A percentile compares a stretch with the other conserved stretches of the same genome.
Conservation (phyloP, 352 stramenopile species). For the Lagenidium sp. region DNA sequence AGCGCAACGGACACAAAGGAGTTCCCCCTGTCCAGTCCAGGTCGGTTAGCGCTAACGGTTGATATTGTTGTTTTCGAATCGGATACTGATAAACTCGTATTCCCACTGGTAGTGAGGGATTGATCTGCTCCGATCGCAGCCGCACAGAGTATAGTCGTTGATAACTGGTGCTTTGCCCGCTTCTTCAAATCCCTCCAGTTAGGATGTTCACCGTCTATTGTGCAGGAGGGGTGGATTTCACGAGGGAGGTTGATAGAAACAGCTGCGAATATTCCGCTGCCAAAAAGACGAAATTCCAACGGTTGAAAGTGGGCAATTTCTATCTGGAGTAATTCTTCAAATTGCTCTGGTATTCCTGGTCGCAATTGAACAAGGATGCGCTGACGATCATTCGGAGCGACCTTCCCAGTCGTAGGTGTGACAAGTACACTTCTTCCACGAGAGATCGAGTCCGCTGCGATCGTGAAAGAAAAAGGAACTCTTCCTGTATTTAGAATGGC, state of each 20-base stretch:
- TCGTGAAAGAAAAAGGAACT: conserved; percentile 85
- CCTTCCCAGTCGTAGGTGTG: conserved; percentile 67
- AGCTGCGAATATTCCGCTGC: conserved; percentile 85
- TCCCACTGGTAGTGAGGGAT: conserved; percentile 1
- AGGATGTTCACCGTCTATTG: conserved; percentile 36
- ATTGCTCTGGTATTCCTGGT: conserved; percentile 80
- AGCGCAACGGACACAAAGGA: not conserved
- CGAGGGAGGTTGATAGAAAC: conserved; percentile 87
- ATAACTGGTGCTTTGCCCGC: conserved; percentile 28
- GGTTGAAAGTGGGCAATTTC: conserved; percentile 94
- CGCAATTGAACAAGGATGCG: conserved; percentile 80
- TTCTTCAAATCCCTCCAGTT: conserved; percentile 78
- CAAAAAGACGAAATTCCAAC: conserved; percentile 85
- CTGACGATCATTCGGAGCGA: conserved; percentile 87
- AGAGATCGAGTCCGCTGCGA: conserved; percentile 32
- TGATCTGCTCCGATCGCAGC: conserved; percentile 11
- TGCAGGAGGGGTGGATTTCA: conserved; percentile 48
- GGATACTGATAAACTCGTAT: conserved; percentile 5
- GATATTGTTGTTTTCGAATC: conserved; percentile 58
- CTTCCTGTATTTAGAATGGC: conserved; percentile 89
- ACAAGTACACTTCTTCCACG: conserved; percentile 60
- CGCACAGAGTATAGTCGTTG: conserved; percentile 18
- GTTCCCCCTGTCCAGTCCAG: too few species aligned
- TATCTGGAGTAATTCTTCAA: conserved; percentile 86
- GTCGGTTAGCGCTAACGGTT: too few species aligned